Evolutionary conservation across 169 alveolate genomes (phyloP).

Genomic region (Plasmodium cynomolgi): DNA sequence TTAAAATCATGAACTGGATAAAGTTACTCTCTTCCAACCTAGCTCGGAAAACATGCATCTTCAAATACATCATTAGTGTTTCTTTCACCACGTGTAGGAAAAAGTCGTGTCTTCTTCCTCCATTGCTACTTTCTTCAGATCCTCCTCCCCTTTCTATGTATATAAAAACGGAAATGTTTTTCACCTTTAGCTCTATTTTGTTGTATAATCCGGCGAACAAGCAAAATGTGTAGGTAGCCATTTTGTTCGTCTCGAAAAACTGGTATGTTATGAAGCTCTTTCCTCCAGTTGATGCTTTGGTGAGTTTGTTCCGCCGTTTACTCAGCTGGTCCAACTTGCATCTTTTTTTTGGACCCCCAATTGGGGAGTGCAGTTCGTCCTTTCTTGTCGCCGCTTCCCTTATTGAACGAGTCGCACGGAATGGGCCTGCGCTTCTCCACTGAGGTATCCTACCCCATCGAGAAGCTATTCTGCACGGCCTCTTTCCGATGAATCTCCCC

Average conservation of each 20-base stretch:
- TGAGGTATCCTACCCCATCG: not conserved
- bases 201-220: constrained; percentile 29
- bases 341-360: not conserved
- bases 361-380: not conserved
- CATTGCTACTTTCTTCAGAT: too few species aligned
- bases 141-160: constrained; percentile 32
- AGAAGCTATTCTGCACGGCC: not conserved
- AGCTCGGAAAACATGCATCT: constrained; percentile 1
- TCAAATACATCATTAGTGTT: constrained; percentile 6
- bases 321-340: not conserved
- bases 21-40: constrained; percentile 9
- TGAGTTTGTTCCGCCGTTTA: not conserved
- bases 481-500: not conserved
- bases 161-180: constrained; percentile 17
- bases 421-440: not conserved
- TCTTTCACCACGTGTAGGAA: not conserved
- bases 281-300: not conserved
- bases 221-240: constrained; percentile 40
- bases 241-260: constrained; percentile 12
- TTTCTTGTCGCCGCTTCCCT: not conserved
- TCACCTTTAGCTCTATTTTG: constrained; percentile 13
- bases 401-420: not conserved
- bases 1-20: constrained; percentile 36
- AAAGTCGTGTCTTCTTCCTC: not conserved
- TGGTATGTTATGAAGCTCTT: constrained; percentile 20